Base-by-base conservation (phyloP, 257 asterid species). In the Cruciata laevipes region DNA sequence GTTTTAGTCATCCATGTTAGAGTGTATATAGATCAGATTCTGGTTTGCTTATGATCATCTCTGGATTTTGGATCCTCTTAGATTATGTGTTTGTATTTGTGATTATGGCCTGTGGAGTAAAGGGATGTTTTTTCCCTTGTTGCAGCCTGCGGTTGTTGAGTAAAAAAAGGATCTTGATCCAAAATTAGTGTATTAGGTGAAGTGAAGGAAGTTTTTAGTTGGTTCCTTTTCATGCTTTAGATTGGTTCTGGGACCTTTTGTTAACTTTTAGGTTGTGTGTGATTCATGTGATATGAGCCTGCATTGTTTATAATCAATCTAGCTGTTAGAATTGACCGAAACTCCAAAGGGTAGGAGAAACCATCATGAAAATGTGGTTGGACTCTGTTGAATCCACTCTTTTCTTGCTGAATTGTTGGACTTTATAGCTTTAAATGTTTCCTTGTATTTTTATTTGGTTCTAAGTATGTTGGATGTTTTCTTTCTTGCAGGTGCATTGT, bases 401-500 rank as follows among this genome's bases (percentile, higher is more conserved):
- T 31, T 49, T 30, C 32, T n/a, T 51, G 71, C 52, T 66, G 3
- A 51, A 67, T 37, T n/a, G 21, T 56, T 10, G 37, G 56, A 67
- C 10, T 25, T 47, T 55, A 55, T 30, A 67, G 17, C 5, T 7
- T 52, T 20, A 16, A 66, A 6, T 49, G 4, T 49, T 2, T 14
- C 11, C 25, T 20, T 18, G 23, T 20, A 52, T 13, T 30, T 0
- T 37, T 33, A 38, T n/a, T n/a, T n/a, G 40, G 56, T 61, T 61
- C 20, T 61, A 13, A 44, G 27, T 4, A n/a, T 31, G 7, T 61
- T 60, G 11, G 18, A 42, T 13, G 27, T 24, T 23, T 30, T 18
- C 40, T 35, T 31, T 61, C 63, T 57, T 57, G 49, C 53, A 67
- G 74, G 72, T 44, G 64, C 51, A 59, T 61, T 75, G 44, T 53